phyloP scores from a whole-genome alignment of 192 early-diverging fungal species.

The Thoreauomyces humboldtii region DNA sequence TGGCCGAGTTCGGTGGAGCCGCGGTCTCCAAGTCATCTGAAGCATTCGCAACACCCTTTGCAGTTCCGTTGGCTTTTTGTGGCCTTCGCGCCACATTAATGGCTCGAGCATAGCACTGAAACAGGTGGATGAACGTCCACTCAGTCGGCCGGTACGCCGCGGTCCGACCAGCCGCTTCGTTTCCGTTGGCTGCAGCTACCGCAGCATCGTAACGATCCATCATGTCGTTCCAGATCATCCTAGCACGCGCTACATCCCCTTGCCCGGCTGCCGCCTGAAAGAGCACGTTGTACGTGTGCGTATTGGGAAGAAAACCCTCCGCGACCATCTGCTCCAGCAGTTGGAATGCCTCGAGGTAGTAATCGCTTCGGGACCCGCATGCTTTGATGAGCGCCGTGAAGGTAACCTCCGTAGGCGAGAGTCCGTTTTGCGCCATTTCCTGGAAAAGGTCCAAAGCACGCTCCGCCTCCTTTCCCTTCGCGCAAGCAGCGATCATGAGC shows the following conservation, averaged over 20 bases:
- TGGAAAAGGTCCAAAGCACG: slow-evolving; percentile 86
- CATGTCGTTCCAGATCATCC: slow-evolving; percentile 52
- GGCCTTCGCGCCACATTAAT: slow-evolving; percentile 1
- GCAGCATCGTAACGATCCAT: neutral
- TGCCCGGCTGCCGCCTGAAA: slow-evolving; percentile 71
- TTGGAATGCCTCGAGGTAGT: slow-evolving; percentile 78
- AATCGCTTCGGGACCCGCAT: slow-evolving; percentile 73
- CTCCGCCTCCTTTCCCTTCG: slow-evolving; percentile 81
- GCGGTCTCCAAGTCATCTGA: neutral
- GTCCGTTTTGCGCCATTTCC: slow-evolving; percentile 72
- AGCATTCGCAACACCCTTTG: too few species aligned
- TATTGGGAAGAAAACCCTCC: slow-evolving; percentile 78
- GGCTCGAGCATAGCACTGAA: slow-evolving; percentile 11
- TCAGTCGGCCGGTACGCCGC: slow-evolving; percentile 1
- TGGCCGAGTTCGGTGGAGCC: too few species aligned
- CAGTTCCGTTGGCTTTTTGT: neutral
- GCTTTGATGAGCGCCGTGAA: slow-evolving; percentile 88
- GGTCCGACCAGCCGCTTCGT: neutral
- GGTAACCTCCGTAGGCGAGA: slow-evolving; percentile 78
- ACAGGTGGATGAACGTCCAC: slow-evolving; percentile 2
- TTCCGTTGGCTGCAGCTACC: neutral
- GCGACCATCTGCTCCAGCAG: slow-evolving; percentile 81
- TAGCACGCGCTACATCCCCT: slow-evolving; percentile 69
- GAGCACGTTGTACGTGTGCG: slow-evolving; percentile 78
- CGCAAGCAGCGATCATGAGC: slow-evolving; percentile 91